Conservation (phyloP, 371 early-diverging fungal species). For the Circinella umbellata region DNA sequence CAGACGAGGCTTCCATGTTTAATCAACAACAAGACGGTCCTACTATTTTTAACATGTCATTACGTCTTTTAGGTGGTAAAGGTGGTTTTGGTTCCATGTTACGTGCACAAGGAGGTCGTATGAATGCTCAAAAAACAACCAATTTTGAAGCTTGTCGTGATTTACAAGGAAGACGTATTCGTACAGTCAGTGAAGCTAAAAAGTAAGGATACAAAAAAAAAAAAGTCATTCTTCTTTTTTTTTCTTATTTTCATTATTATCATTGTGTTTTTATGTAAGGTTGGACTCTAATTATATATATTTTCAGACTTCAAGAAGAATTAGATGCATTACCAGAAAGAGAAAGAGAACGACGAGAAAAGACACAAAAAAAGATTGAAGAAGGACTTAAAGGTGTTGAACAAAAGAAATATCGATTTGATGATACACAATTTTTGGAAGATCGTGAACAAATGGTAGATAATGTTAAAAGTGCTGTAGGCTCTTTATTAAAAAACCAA, state of each 20-base stretch:
- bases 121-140: constrained; percentile 89
- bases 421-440: constrained; percentile 79
- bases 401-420: constrained; percentile 77
- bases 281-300: not conserved
- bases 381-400: constrained; percentile 74
- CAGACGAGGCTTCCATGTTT: constrained; percentile 36
- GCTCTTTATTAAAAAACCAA: constrained; percentile 45
- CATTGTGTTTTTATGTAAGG: not conserved
- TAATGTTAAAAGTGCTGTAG: constrained; percentile 73
- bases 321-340: constrained; percentile 75
- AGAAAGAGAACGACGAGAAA: constrained; percentile 69
- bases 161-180: constrained; percentile 87
- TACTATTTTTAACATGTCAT: constrained; percentile 38
- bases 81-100: constrained; percentile 97
- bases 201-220: no score
- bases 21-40: constrained; percentile 17
- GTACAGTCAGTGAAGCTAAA: constrained; percentile 90
- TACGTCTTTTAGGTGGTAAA: constrained; percentile 80
- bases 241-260: not conserved
- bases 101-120: constrained; percentile 93
- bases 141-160: constrained; percentile 95
- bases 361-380: constrained; percentile 82
- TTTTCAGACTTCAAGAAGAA: constrained; percentile 77
- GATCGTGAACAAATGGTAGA: constrained; percentile 78
- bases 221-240: not conserved